Base-by-base conservation (phyloP, 129 eudicot species). In the Artemisia argyi region DNA sequence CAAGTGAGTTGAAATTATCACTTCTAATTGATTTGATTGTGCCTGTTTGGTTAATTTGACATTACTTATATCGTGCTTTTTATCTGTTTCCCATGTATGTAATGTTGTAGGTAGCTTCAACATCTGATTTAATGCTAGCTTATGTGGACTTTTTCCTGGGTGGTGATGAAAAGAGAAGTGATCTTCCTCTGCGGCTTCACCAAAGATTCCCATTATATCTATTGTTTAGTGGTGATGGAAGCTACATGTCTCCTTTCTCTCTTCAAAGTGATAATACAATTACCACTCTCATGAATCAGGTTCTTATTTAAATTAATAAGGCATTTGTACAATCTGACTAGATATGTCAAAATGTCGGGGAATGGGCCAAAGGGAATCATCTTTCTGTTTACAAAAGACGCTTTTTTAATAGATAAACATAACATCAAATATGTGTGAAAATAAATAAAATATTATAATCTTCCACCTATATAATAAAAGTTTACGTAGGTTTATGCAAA, bases 231-330 rank as follows among this genome's bases (percentile, higher is more conserved):
- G 98, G 98, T 61, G 95, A 93, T 79, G 98, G 97, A 73, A 93
- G 92, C 79, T 93, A 89, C 73, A 93, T 93, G 96, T 77, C 97
- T 22, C 97, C 98, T 13, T 84, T 93, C 73, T 73, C 90, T 15
- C 92, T 93, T 72, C 88, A 87, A 78, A 87, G 86, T 82, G 98
- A 93, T 65, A 93, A 93, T 76, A 80, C 88, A 46, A 81, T 93
- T 75, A 83, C 96, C 10, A 89, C 95, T 72, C 92, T 93, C 69
- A 89, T 93, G 95, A 89, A 88, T 81, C 98, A 93, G 98, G 98
- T 92, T 66, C 79, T n/a, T 71, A 39, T 53, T 32, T 69, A 26
- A 10, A 28, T 65, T 44, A 20, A 9, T 32, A 51, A 35, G 53
- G 52, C 9, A 15, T 56, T 56, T 75, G 62, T 66, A 50, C 28